A percentile compares a stretch with the other conserved stretches of the same genome.
phyloP scores from a whole-genome alignment of 2,329 filamentous ascomycete species.

The Orbilia blumenaviensis region DNA sequence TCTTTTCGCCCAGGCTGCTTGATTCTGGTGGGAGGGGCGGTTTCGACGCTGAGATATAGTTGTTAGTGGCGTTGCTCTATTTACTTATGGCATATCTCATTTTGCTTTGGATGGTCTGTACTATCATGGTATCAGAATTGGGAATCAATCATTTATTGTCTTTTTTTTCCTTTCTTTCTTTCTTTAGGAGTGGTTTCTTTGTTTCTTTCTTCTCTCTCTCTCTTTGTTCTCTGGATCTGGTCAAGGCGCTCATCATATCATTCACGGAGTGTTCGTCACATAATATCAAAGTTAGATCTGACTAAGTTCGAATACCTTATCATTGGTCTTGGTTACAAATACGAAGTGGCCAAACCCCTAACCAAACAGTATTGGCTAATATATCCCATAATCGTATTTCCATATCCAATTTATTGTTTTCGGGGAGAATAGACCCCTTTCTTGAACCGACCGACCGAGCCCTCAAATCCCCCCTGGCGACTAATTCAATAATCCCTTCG shows the following conservation, averaged over 20 bases:
- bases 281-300: background rate
- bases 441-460: background rate
- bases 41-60: slow-evolving; percentile 38
- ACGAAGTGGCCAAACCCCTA: background rate
- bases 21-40: slow-evolving; percentile 44
- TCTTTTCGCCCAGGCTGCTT: no score
- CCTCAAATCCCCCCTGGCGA: background rate
- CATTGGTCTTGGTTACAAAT: background rate
- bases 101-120: slow-evolving; percentile 1
- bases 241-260: slow-evolving; percentile 11
- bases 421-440: background rate
- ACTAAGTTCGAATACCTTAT: background rate
- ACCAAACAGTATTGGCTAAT: background rate
- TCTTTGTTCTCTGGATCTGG: background rate
- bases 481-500: background rate
- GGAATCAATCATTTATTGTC: background rate
- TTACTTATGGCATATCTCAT: background rate
- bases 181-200: background rate
- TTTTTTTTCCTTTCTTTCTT: slow-evolving; percentile 16
- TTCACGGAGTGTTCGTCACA: slow-evolving; percentile 13
- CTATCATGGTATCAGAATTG: background rate
- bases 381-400: background rate
- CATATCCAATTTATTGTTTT: background rate
- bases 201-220: slow-evolving; percentile 11
- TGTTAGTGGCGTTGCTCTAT: background rate